A percentile compares a stretch with the other conserved stretches of the same genome.
Conservation (phyloP, 1,284 basidiomycete species). For the Ustilago loliicola region DNA sequence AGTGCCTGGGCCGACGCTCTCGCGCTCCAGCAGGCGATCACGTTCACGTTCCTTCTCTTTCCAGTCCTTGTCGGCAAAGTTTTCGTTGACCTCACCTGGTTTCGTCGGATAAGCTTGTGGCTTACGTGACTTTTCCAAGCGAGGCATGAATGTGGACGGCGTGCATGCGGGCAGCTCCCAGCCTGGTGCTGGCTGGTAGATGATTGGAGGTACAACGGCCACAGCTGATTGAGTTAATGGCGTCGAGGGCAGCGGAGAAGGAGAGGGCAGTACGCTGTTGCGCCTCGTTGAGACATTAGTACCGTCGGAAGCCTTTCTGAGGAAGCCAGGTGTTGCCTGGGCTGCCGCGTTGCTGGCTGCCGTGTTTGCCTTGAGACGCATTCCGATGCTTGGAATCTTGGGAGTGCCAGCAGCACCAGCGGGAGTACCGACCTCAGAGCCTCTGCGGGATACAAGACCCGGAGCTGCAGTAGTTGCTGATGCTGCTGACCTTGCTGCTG, state of each 20-base stretch:
- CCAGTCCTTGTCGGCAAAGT: conserved; percentile 67
- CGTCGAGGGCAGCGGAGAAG: conserved; percentile 46
- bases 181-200: conserved; percentile 49
- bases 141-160: conserved; percentile 58
- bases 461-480: conserved; percentile 1
- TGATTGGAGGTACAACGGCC: conserved; percentile 14
- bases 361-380: conserved; percentile 58
- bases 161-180: conserved; percentile 62
- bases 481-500: conserved; percentile 25
- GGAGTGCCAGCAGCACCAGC: conserved; percentile 22
- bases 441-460: conserved; percentile 21
- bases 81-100: conserved; percentile 63
- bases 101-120: conserved; percentile 61
- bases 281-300: conserved; percentile 43
- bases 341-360: conserved; percentile 23
- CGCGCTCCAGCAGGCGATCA: conserved; percentile 54
- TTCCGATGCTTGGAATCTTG: conserved; percentile 42
- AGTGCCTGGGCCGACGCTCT: conserved; percentile 52
- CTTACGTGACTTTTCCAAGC: conserved; percentile 37
- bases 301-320: conserved; percentile 39
- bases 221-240: conserved; percentile 22
- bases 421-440: conserved; percentile 26
- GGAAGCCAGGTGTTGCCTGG: conserved; percentile 39
- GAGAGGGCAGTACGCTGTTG: conserved; percentile 50
- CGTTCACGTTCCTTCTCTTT: conserved; percentile 63